phyloP scores from a whole-genome alignment of 192 early-diverging fungal species.

The Pilobolus umbonatus region DNA sequence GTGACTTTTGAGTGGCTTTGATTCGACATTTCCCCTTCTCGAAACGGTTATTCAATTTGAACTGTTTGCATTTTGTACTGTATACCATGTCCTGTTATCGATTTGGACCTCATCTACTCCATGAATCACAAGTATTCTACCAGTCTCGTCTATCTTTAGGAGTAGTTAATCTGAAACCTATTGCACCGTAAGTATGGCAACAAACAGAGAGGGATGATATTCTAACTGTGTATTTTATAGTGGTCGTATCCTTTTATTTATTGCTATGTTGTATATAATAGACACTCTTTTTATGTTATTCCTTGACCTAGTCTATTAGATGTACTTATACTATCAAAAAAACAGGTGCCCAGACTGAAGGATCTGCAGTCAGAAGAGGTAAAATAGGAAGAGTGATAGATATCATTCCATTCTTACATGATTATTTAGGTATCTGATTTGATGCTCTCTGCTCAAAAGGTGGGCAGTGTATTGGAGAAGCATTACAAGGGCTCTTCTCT shows the following conservation, averaged over 20 bases:
- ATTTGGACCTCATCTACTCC: constrained; percentile 76
- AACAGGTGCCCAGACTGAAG: constrained; percentile 64
- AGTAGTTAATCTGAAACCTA: constrained; percentile 92
- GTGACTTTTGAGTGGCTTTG: not conserved
- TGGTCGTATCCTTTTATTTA: constrained; percentile 26
- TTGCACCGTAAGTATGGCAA: constrained; percentile 58
- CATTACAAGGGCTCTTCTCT: constrained; percentile 65
- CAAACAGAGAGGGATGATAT: not conserved
- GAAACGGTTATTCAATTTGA: too few relatives aligned
- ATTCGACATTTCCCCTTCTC: too few relatives aligned
- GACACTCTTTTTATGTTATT: not conserved
- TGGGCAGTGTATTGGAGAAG: constrained; percentile 70
- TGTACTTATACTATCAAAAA: constrained; percentile 74
- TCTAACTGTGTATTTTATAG: constrained; percentile 9
- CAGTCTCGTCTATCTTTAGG: constrained; percentile 65
- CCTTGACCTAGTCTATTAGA: constrained; percentile 39
- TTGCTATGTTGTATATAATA: not conserved
- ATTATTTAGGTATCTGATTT: constrained; percentile 53
- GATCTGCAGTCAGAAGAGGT: constrained; percentile 79
- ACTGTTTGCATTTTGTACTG: not conserved
- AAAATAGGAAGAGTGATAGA: not conserved
- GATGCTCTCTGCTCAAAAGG: constrained; percentile 71
- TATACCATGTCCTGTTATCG: constrained; percentile 4
- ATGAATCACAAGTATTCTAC: constrained; percentile 72
- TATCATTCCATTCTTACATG: not conserved